These are phyloP conservation scores for Halophytophthora polymorphica DNA, from an alignment of 352 stramenopile species.

Conservation along the genomic window DNA sequence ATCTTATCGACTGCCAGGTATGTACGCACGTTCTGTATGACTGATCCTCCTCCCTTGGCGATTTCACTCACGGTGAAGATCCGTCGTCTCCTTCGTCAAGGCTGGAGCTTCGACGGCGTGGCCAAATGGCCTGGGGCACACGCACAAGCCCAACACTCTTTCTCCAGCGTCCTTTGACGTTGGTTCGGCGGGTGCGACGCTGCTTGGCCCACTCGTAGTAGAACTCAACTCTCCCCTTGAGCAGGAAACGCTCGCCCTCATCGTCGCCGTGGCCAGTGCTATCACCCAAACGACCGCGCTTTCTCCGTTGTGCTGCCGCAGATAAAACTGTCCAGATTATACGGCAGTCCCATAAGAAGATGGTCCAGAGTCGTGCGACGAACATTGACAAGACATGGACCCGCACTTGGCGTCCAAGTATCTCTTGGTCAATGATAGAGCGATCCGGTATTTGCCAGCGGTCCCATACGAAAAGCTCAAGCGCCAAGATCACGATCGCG, in stretches of 20 bases:
- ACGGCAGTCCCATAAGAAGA: constrained; percentile 26
- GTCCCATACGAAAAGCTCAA: constrained; percentile 28
- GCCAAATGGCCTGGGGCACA: too few relatives aligned
- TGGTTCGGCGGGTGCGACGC: not conserved
- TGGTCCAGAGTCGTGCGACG: constrained; percentile 16
- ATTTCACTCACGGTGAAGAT: too few relatives aligned
- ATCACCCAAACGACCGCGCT: constrained; percentile 8
- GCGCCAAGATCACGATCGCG: constrained; percentile 15
- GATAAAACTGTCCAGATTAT: constrained; percentile 19
- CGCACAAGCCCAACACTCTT: too few relatives aligned
- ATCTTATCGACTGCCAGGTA: too few relatives aligned
- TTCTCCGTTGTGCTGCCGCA: constrained; percentile 8
- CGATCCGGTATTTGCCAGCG: constrained; percentile 9
- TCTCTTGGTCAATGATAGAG: constrained; percentile 7
- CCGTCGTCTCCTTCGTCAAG: too few relatives aligned
- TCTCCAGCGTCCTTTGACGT: constrained; percentile 4
- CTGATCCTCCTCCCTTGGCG: too few relatives aligned
- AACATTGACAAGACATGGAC: constrained; percentile 17
- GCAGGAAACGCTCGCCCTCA: constrained; percentile 22
- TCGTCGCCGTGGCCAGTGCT: constrained; percentile 4
- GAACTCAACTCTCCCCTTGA: constrained; percentile 24
- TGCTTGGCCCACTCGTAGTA: constrained; percentile 20
- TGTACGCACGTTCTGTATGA: too few relatives aligned
- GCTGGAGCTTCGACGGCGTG: too few relatives aligned
- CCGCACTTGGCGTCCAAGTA: constrained; percentile 8